Base-by-base conservation (phyloP, 352 stramenopile genomes). In the Pythium utonaiense region DNA sequence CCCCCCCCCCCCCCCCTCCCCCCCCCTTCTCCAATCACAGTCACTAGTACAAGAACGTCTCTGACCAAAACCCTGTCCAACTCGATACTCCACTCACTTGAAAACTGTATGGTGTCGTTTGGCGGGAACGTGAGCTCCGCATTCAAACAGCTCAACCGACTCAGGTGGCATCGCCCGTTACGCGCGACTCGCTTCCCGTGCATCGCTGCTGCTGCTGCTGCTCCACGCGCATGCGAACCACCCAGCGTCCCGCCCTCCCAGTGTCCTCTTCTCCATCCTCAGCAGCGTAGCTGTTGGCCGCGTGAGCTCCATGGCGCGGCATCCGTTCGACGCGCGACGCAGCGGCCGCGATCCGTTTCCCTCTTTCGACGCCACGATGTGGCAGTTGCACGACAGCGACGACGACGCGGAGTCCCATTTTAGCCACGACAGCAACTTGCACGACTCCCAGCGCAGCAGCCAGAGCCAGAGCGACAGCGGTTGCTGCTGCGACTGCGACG, bases 301-400 rank as follows among this genome's bases (percentile, higher is more conserved):
- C 41, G 21, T 19, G 22, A 14, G 16, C 45, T 3, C 25, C 21
- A 66, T 66, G 59, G 17, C 22, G 24, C n/a, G 49, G 28, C 66
- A 87, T 60, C 79, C 80, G 36, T 89, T 89, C 41, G 77, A 86
- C 38, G 49, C 53, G 41, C 44, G 57, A 16, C 36, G 57, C 28
- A 83, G 73, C 60, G 64, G 60, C 30, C 67, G 62, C 30, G 56
- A 88, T 10, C 68, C 72, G 41, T 89, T 89, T 60, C 80, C 80
- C 30, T 60, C 57, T 6, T 83, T 88, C 44, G 61, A 72, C 17
- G 67, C 51, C 21, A 61, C 74, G n/a, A 72, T 89, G 66, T 51
- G 48, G 24, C 30, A 36, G 16, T 24, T 38, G 21, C n/a, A 22
- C 13, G 49, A 27, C 72, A 65, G 34, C 38, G 59, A 21, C 30